phyloP scores from a whole-genome alignment of 2,329 filamentous ascomycete species.

The Neurospora sp. region DNA sequence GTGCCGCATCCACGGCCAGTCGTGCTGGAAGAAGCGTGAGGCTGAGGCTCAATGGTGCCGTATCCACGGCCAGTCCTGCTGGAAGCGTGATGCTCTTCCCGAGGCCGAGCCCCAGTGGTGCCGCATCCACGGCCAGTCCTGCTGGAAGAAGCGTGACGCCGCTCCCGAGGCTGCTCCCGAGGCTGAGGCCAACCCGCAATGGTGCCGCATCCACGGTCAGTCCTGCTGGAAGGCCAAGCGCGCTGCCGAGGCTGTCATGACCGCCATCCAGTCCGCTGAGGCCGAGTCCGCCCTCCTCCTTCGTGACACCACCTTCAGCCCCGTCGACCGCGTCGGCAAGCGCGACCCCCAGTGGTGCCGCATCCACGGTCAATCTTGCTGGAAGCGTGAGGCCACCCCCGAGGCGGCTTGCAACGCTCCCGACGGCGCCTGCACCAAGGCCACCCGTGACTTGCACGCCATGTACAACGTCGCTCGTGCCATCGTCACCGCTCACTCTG shows the following conservation, averaged over 20 bases:
- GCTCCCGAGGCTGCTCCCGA: neutral
- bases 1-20: slow-evolving; percentile 28
- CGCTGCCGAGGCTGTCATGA: slow-evolving; percentile 24
- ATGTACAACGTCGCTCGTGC: slow-evolving; percentile 23
- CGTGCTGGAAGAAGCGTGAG: slow-evolving; percentile 24
- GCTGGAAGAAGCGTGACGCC: slow-evolving; percentile 24
- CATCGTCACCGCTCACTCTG: slow-evolving; percentile 18
- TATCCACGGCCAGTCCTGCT: slow-evolving; percentile 25
- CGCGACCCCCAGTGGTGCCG: slow-evolving; percentile 5
- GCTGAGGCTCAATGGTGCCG: slow-evolving; percentile 23
- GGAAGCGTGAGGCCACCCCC: slow-evolving; percentile 27
- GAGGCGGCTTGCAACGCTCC: slow-evolving; percentile 22
- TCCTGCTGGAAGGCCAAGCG: slow-evolving; percentile 35
- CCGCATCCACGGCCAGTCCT: slow-evolving; percentile 27
- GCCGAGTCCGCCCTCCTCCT: slow-evolving; percentile 13
- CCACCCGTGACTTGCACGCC: slow-evolving; percentile 27
- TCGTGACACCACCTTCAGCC: slow-evolving; percentile 24
- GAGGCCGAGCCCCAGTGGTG: slow-evolving; percentile 19
- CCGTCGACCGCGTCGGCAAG: slow-evolving; percentile 23
- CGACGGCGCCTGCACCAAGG: slow-evolving; percentile 23
- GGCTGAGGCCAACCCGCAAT: neutral
- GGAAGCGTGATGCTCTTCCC: slow-evolving; percentile 24
- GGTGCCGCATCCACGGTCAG: slow-evolving; percentile 23
- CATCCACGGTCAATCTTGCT: slow-evolving; percentile 16
- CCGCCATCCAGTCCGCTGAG: slow-evolving; percentile 19